Base-by-base conservation (phyloP, 2,329 filamentous ascomycete genomes). In the Ustilaginoidea virens region DNA sequence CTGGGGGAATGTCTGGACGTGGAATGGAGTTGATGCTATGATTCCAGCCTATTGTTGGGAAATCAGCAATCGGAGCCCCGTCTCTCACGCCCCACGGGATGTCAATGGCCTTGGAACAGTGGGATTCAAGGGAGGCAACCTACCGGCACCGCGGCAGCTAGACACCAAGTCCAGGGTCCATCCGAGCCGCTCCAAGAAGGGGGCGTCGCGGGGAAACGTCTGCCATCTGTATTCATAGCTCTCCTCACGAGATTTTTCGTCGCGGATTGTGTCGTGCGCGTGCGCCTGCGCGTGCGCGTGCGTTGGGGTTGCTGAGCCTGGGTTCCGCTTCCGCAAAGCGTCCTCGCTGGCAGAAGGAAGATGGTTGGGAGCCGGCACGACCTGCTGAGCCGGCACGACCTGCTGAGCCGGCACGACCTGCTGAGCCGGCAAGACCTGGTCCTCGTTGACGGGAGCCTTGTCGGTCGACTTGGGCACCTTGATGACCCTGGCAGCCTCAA, bases 201-300 rank as follows among this genome's bases (percentile, higher is more conserved):
- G 45, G 2, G 48, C 62, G 3, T 62, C 45, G 4, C 56, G 53
- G 1, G 71, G 72, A 37, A 65, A 77, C 1, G 58, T 48, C 43
- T 77, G 62, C 72, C 72, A 77, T 40, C 65, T 61, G 32, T 73
- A 74, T 33, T 67, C 58, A 25, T 52, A 52, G n/a, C n/a, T n/a
- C 5, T 51, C 47, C 12, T 52, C 17, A 3, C 10, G 12, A 15
- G 22, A 23, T 8, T 16, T 18, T 6, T 18, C 25, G 16, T 16
- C 14, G 5, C 7, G 14, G 22, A 23, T 9, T 23, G 22, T 12
- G 7, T 7, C 19, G 19, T n/a, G n/a, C n/a, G n/a, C n/a, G n/a
- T n/a, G n/a, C n/a, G n/a, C n/a, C n/a, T n/a, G n/a, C n/a, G n/a
- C n/a, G n/a, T n/a, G n/a, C n/a, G n/a, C n/a, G n/a, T n/a, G n/a